Evolutionary conservation across 495 filamentous ascomycete species (phyloP), one percentile per base, ranked within the genome.

Genomic region (Talaromyces stipitatus): DNA sequence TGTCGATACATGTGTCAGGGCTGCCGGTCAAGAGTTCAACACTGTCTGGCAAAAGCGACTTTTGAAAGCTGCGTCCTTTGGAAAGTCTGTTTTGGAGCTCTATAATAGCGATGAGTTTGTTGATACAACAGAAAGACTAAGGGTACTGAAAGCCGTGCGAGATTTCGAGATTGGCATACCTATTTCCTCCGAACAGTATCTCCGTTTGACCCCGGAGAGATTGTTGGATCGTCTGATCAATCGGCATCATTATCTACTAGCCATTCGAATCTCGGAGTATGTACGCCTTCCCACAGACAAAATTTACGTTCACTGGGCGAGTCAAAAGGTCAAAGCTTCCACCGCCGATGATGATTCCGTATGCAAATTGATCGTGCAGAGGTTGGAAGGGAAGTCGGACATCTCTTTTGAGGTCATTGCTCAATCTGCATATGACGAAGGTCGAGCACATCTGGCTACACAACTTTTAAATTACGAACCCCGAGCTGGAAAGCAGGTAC

Each of bases 41-140:
- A 75, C 85, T 2, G 84, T 92, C 62, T 95, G 91, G 90, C 94
- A 98, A 66, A 98, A 97, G 63, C 87, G 94, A 59, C 76, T 98
- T 3, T 78, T 98, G 14, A 95, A 95, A 67, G 94, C 95, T 4
- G 94, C 94, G 0, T 96, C 91, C 0, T 96, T 96, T 68, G 94
- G 94, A 11, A 98, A 98, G 68, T 97, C 94, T 0, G 92, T 97
- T 0, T 80, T 97, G 2, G 94, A 96, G 61, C 83, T 97, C 27
- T 98, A 97, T 72, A 95, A 89, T 70, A 95, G 89, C 64, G 94
- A 98, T 61, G 92, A 97, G 56, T 98, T 97, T 69, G 95, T 98
- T 26, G 91, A 97, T 57, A 97, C 96, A 90, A 96, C 90, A 61
- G 94, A 98, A 70, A 92, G 87, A 10, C 72, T 97, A 16, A 86